Percentiles rank a stretch among this genome's conserved stretches.
These are phyloP conservation scores for Lasiosphaeria hispida DNA, from an alignment of 495 filamentous ascomycete species.

Conservation along the genomic window DNA sequence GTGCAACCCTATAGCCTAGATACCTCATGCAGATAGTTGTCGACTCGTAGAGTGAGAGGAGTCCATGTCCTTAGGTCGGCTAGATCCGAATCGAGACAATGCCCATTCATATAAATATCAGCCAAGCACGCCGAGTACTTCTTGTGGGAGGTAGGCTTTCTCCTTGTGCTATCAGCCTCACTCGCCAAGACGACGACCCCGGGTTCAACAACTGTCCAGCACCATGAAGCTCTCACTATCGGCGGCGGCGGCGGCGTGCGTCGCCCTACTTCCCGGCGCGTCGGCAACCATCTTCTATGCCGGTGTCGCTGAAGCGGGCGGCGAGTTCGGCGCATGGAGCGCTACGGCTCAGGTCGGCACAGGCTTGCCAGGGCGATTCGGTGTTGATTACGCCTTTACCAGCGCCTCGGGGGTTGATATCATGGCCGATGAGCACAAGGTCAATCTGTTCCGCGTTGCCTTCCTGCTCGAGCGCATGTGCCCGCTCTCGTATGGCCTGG, in stretches of 20 bases:
- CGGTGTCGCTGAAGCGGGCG: slow-evolving; percentile 52
- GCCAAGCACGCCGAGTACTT: too few species aligned
- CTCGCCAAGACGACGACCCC: neutral
- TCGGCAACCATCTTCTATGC: slow-evolving; percentile 53
- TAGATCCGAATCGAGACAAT: too few species aligned
- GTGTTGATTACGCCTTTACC: slow-evolving; percentile 53
- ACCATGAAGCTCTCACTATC: slow-evolving; percentile 28
- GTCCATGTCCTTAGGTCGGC: too few species aligned
- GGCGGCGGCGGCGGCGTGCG: slow-evolving; percentile 25
- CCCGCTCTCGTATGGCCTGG: slow-evolving; percentile 46
- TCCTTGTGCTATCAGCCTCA: too few species aligned
- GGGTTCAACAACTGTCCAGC: neutral
- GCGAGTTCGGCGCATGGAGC: slow-evolving; percentile 53
- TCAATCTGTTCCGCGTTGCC: slow-evolving; percentile 52
- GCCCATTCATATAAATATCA: too few species aligned
- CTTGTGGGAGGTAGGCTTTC: neutral
- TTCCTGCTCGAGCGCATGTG: slow-evolving; percentile 57
- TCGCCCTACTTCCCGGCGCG: slow-evolving; percentile 28
- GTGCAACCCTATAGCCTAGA: too few species aligned
- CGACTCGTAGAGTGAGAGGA: too few species aligned
- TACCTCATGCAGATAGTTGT: too few species aligned
- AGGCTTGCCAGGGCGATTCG: slow-evolving; percentile 50
- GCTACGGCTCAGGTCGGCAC: slow-evolving; percentile 36
- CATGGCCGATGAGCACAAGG: slow-evolving; percentile 47
- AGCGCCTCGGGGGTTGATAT: slow-evolving; percentile 43